Evolutionary conservation across 2,329 filamentous ascomycete genomes (phyloP), one percentile per base, ranked within the genome.

Genomic region (Apiospora phragmitis): DNA sequence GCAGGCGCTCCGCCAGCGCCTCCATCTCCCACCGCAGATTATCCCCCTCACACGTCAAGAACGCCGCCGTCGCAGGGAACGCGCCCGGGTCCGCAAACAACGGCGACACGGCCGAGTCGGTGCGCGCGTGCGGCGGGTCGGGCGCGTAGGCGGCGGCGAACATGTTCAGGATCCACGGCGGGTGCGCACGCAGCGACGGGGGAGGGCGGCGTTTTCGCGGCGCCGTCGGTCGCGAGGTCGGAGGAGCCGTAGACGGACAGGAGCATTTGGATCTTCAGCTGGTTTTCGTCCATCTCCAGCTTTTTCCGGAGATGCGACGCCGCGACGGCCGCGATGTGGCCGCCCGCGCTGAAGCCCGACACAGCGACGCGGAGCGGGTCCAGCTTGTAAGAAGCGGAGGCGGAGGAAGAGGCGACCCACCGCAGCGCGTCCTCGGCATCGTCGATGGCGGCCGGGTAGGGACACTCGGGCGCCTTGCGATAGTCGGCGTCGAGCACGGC

Each of bases 401-500:
- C 8, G 16, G 18, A 0, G 16, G 29, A 2, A 4, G 55, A 62
- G 4, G 86, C 84, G 38, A 92, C 82, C 77, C 91, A 90, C n/a
- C 90, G 77, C 11, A 92, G 78, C 0, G 90, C 88, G 72, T 92
- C 90, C 38, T 89, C 87, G 59, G 88, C 88, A 76, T 93, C 91
- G 73, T 93, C 89, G 0, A 92, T 85, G 0, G 89, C 87, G 0
- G 87, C 87, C 0, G 90, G 91, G 76, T 91, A 92, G 0, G 90
- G 90, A 73, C 87, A 83, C 75, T 88, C 87, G 0, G 91, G 91
- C 0, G 90, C 90, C 2, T 92, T 85, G n/a, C 91, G 86, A 77
- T 93, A 93, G 75, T 91, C 89, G 74, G 92, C 89, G 1, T 87
- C 88, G 72, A 92, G 86, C 69, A 91, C 85, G 29, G 92, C 82